Conservation (phyloP, 169 alveolate species). For the Ichthyophthirius multifiliis region DNA sequence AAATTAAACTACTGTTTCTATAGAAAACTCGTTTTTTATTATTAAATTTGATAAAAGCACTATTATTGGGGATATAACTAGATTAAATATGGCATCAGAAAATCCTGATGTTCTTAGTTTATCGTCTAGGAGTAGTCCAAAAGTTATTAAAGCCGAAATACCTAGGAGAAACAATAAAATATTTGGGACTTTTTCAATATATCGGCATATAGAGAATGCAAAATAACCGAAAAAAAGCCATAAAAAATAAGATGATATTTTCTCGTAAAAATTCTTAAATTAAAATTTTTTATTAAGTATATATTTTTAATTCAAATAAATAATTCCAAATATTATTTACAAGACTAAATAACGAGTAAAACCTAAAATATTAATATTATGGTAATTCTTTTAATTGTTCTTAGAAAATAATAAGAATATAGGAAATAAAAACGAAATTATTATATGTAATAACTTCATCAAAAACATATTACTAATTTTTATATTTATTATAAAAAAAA, state of each 20-base stretch:
- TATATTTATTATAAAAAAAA: too few relatives aligned
- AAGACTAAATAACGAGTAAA: not conserved
- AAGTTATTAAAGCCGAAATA: not conserved
- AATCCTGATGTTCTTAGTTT: not conserved
- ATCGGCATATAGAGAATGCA: not conserved
- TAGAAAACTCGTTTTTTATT: not conserved
- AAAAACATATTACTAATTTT: too few relatives aligned
- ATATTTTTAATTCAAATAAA: not conserved
- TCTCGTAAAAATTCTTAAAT: not conserved
- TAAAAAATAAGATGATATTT: not conserved
- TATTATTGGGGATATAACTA: not conserved
- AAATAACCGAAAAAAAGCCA: not conserved
- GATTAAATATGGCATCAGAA: constrained; percentile 1
- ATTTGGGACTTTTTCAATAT: not conserved
- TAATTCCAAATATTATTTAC: not conserved
- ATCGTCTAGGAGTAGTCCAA: not conserved
- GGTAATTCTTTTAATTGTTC: not conserved
- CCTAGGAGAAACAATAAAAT: not conserved
- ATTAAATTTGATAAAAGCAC: not conserved
- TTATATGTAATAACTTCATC: constrained; percentile 4
- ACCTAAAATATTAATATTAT: not conserved
- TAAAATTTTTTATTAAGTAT: not conserved
- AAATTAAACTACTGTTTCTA: not conserved
- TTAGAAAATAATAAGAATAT: not conserved
- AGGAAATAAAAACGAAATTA: not conserved